Percentiles rank a stretch among this genome's conserved stretches.
phyloP scores from a whole-genome alignment of 768 basidiomycete genomes.

The Serpula lacrymans region DNA sequence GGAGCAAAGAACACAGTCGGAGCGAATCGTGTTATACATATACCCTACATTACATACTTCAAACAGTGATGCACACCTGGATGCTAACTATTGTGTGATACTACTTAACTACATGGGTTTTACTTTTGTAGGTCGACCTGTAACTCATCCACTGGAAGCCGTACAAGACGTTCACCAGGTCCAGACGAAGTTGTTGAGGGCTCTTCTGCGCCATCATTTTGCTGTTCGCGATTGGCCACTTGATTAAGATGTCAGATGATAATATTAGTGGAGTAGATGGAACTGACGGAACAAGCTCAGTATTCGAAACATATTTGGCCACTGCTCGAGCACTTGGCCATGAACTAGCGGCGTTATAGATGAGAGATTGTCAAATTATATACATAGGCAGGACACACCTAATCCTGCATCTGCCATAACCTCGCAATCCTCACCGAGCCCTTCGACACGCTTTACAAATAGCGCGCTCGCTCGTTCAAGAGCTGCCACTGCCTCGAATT shows the following conservation, averaged over 20 bases:
- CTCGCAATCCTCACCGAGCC: constrained; percentile 67
- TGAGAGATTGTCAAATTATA: neutral
- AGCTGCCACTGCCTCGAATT: constrained; percentile 71
- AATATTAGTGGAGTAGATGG: neutral
- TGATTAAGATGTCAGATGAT: neutral
- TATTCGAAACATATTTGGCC: constrained; percentile 82
- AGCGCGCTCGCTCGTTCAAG: constrained; percentile 61
- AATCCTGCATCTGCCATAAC: constrained; percentile 75
- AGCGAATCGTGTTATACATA: too few relatives aligned
- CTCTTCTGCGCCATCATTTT: constrained; percentile 22
- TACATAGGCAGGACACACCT: constrained; percentile 35
- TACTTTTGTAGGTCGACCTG: constrained; percentile 28
- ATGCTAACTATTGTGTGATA: constrained; percentile 1
- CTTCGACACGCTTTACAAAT: constrained; percentile 66
- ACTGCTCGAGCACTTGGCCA: constrained; percentile 74
- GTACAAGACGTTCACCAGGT: constrained; percentile 62
- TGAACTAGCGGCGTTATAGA: constrained; percentile 44
- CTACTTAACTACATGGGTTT: too few relatives aligned
- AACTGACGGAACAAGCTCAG: constrained; percentile 63
- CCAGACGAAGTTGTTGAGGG: constrained; percentile 10
- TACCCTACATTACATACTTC: too few relatives aligned
- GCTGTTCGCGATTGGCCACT: constrained; percentile 51
- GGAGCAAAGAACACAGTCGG: too few relatives aligned
- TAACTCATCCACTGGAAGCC: constrained; percentile 70
- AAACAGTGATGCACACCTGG: too few relatives aligned